Conservation (phyloP, 352 stramenopile species). For the Peronospora belbahrii region DNA sequence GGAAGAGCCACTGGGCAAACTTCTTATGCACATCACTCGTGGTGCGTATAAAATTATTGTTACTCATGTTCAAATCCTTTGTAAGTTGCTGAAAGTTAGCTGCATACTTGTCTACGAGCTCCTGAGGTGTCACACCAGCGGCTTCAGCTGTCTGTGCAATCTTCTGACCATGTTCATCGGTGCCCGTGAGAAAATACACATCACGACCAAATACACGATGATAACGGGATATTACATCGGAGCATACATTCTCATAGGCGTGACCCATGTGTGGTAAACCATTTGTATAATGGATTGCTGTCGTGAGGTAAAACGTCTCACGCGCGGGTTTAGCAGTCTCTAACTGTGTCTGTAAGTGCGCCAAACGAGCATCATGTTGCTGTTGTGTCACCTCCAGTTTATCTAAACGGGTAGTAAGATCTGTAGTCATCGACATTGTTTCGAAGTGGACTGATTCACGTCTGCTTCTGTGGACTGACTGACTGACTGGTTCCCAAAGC, state of each 20-base stretch:
- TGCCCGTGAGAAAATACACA: constrained; percentile 83
- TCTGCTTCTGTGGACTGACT: no score
- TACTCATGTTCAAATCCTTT: constrained; percentile 82
- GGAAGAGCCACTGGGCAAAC: constrained; percentile 93
- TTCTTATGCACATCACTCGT: constrained; percentile 93
- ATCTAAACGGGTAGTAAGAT: constrained; percentile 34
- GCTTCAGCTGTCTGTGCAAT: constrained; percentile 95
- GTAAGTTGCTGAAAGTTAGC: constrained; percentile 83
- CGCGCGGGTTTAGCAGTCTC: constrained; percentile 27
- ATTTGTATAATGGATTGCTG: constrained; percentile 99
- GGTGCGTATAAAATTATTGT: constrained; percentile 92
- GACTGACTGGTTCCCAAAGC: constrained; percentile 16
- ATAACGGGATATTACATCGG: constrained; percentile 96
- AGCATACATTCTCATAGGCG: constrained; percentile 96
- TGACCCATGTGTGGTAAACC: constrained; percentile 96
- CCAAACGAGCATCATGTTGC: constrained; percentile 32
- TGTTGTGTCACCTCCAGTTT: constrained; percentile 37
- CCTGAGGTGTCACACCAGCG: constrained; percentile 86
- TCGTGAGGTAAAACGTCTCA: constrained; percentile 95
- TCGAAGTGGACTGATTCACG: constrained; percentile 19
- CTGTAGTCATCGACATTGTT: constrained; percentile 23
- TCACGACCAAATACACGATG: constrained; percentile 83
- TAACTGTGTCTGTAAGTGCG: constrained; percentile 28
- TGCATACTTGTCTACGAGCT: constrained; percentile 95
- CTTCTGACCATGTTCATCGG: constrained; percentile 99